Evolutionary conservation across 345 rosid species (phyloP).

Genomic region (Linum tenue): DNA sequence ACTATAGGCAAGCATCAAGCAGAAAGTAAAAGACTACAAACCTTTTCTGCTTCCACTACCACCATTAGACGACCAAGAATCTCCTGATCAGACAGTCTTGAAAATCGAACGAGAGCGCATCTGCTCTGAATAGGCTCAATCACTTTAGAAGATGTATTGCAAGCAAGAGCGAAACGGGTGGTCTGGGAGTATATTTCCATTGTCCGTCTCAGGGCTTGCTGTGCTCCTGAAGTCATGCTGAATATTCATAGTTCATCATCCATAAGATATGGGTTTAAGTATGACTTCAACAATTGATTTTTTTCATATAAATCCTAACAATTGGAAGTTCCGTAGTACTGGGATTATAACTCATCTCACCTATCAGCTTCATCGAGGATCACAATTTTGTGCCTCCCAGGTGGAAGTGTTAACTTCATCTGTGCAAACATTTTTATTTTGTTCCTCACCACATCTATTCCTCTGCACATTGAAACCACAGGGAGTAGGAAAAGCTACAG

Average conservation of each 20-base stretch:
- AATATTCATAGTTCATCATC: conserved; percentile 13
- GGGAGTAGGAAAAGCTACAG: conserved; percentile 13
- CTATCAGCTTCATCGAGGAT: conserved; percentile 98
- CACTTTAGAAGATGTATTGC: conserved; percentile 77
- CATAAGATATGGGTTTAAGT: conserved; percentile 38
- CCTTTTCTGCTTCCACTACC: conserved; percentile 77
- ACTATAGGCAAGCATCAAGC: neutral
- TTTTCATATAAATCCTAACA: neutral
- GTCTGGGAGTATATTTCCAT: conserved; percentile 94
- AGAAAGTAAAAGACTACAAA: conserved; percentile 15
- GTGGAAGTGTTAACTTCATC: conserved; percentile 84
- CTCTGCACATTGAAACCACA: conserved; percentile 31
- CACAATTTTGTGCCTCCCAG: conserved; percentile 81
- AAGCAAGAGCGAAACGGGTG: conserved; percentile 95
- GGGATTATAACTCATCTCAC: conserved; percentile 21
- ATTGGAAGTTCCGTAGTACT: neutral
- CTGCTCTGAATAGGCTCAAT: conserved; percentile 99
- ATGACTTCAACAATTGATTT: conserved; percentile 3
- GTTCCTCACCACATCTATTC: conserved; percentile 90
- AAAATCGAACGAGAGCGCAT: conserved; percentile 92
- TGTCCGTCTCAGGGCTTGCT: conserved; percentile 91
- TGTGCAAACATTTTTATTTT: conserved; percentile 99
- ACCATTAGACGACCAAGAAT: conserved; percentile 90
- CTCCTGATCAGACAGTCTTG: conserved; percentile 86
- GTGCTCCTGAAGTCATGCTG: conserved; percentile 99